Base-by-base conservation (phyloP, 495 filamentous ascomycete genomes). In the Penicillium argentinense region DNA sequence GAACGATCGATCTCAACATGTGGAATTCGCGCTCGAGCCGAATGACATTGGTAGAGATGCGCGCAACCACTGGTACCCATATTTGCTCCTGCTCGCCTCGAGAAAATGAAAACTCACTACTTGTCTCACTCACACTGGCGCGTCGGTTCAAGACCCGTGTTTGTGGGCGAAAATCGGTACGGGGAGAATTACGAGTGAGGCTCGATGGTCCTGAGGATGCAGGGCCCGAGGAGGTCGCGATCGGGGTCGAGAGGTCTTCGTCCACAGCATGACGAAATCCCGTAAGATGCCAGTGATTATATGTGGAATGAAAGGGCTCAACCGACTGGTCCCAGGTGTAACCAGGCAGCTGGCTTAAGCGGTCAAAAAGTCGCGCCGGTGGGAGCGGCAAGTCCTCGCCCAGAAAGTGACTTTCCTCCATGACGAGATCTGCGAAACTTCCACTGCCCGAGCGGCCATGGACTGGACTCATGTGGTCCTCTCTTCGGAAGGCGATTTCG, bases 1-100 rank as follows among this genome's bases (percentile, higher is more conserved):
- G 70, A 34, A 86, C 76, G 29, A 96, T 69, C 32, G 75, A 80
- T 64, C 84, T 86, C 45, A 80, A 75, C 54, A 92, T 85, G 53
- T 93, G 87, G 60, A 84, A 95, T 58, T 89, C 84, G 39, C 90
- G 79, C 68, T 96, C 91, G 37, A 95, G 77, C 14, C 89, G 79
- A 32, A 95, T 74, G 9, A 81, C 73, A 64, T 95, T 88, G 42
- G 78, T 83, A 0, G 91, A 95, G 22, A 95, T 75, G 8, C 88
- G 78, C 32, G 88, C 90, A 21, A 95, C 69, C 11, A 96, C 82
- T 3, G 69, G 68, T 8, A 65, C 66, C 63, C 64, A 78, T 39
- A 67, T 49, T 25, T 57, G 56, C 33, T 78, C 76, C 17, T 67
- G 66, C 5, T 75, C 73, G n/a, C 53, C 56, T 38, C 64, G 65